Base-by-base conservation (phyloP, 2,329 filamentous ascomycete genomes). In the Stylonectria norvegica region DNA sequence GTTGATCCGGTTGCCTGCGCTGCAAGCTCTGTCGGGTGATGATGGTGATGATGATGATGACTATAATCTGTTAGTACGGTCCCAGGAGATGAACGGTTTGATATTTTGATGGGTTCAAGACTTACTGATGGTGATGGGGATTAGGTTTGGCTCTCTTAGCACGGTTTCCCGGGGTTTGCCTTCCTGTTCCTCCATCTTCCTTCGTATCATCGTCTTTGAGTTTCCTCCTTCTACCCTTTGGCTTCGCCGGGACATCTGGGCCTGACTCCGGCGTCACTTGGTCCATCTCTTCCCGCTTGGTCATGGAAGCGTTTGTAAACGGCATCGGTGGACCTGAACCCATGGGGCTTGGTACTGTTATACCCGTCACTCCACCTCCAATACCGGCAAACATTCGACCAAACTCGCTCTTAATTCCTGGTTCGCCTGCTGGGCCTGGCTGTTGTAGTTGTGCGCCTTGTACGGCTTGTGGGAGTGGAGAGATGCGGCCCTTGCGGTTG, bases 331-430 rank as follows among this genome's bases (percentile, higher is more conserved):
- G 50, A 4, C 53, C 52, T 5, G 65, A 60, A 1, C 73, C 64
- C 3, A 72, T 67, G 2, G 77, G 75, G 52, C 75, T 79, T 11
- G 75, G 71, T 23, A 72, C 65, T 17, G 69, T 70, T 43, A 76
- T 70, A 28, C 65, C 69, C 46, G 66, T 71, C 20, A 76, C 72
- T 46, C 72, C 78, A 50, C 71, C 78, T 43, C 72, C 90, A 51
- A 97, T 89, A n/a, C 91, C 91, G 14, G 88, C 89, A 66, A 95
- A 96, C 75, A 96, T 95, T 47, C 89, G 83, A 19, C 90, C 90
- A 61, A 96, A 90, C 61, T 96, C 91, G 60, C 83, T 94, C 72
- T 96, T 95, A 58, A 96, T 95, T 30, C 86, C 86, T 9, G 89
- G 86, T 61, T 95, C 89, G 12, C 84, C 86, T 11, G 82, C 80